Evolutionary conservation across 306 rosid species (phyloP).

Genomic region (Fragaria vesca): DNA sequence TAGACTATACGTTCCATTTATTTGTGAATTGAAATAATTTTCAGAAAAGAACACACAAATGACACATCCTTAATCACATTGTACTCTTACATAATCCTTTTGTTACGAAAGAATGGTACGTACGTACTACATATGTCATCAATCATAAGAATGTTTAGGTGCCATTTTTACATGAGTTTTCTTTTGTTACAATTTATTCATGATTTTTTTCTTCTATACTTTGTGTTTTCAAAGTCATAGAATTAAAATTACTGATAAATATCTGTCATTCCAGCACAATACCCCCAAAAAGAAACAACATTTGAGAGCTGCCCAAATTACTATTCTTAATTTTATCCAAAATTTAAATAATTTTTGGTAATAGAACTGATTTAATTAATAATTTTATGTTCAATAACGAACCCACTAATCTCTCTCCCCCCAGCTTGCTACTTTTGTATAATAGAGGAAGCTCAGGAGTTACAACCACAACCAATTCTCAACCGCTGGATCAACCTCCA

Average conservation of each 20-base stretch:
- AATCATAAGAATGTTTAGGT: not conserved
- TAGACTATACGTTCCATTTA: not conserved
- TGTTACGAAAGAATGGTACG: not conserved
- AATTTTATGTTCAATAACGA: slow-evolving; percentile 31
- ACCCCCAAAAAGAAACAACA: not conserved
- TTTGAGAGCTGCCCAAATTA: not conserved
- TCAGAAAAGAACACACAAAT: not conserved
- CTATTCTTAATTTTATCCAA: not conserved
- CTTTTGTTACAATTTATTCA: too few species aligned
- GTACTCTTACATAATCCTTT: not conserved
- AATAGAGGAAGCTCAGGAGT: slow-evolving; percentile 63
- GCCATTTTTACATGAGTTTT: not conserved
- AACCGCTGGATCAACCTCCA: slow-evolving; percentile 39
- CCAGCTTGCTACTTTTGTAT: slow-evolving; percentile 33
- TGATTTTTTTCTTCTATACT: not conserved
- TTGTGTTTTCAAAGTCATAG: not conserved
- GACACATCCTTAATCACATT: not conserved
- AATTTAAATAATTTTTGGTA: not conserved
- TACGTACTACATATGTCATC: not conserved
- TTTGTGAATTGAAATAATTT: not conserved
- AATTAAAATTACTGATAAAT: not conserved
- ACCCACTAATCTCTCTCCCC: slow-evolving; percentile 54
- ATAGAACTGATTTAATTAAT: slow-evolving; percentile 1
- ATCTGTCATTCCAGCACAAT: not conserved
- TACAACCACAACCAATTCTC: slow-evolving; percentile 34